Evolutionary conservation across 495 filamentous ascomycete species (phyloP).

Genomic region (Gamarada debralockiae): DNA sequence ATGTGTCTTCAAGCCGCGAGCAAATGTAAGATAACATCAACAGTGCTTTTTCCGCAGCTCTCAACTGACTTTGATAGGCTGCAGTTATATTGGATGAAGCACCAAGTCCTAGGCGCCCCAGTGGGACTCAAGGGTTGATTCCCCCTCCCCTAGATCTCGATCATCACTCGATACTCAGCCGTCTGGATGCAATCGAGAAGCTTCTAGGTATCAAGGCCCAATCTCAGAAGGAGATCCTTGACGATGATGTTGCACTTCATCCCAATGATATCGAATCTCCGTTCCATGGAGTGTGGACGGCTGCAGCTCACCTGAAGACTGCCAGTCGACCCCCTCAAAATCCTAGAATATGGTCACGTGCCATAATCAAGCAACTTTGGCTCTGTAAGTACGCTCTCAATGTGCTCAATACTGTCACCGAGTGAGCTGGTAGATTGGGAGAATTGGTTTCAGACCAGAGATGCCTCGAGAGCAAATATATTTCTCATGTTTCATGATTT

Average conservation of each 20-base stretch:
- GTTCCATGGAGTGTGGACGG: conserved; percentile 28
- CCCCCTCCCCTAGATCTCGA: conserved; percentile 16
- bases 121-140: conserved; percentile 4
- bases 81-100: conserved; percentile 28
- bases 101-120: conserved; percentile 9
- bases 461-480: too few species aligned
- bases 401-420: not conserved
- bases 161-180: conserved; percentile 30
- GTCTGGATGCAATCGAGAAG: conserved; percentile 34
- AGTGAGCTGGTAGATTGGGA: too few species aligned
- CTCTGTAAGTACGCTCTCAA: conserved; percentile 25
- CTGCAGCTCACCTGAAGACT: conserved; percentile 28
- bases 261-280: conserved; percentile 14
- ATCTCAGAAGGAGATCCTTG: conserved; percentile 9
- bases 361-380: conserved; percentile 33
- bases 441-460: too few species aligned
- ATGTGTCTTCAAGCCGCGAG: conserved; percentile 39
- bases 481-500: too few species aligned
- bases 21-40: conserved; percentile 30
- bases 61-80: conserved; percentile 21
- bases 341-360: conserved; percentile 31
- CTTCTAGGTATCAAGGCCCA: conserved; percentile 30
- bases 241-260: conserved; percentile 10
- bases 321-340: conserved; percentile 28
- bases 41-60: not conserved